A percentile compares a stretch with the other conserved stretches of the same genome.
Evolutionary conservation across 106 monocot genomes (phyloP).

Genomic region (Apostasia ramifera): DNA sequence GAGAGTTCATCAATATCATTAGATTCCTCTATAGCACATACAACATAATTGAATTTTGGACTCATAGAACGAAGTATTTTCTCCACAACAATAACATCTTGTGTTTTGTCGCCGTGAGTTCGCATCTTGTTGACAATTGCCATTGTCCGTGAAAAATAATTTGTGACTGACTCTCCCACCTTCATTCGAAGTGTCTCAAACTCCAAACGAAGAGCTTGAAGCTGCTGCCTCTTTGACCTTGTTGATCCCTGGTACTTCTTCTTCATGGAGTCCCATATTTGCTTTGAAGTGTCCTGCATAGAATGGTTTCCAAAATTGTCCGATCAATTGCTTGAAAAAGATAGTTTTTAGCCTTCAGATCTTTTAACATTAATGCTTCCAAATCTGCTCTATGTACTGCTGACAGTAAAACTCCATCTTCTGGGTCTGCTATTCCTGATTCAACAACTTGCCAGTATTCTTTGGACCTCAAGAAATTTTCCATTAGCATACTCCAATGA

Average conservation of each 20-base stretch:
- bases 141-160: background rate
- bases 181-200: background rate
- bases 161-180: too few species aligned
- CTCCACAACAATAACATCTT: background rate
- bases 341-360: constrained; percentile 7
- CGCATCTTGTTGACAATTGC: background rate
- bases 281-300: background rate
- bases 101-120: background rate
- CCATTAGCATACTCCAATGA: too few species aligned
- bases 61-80: background rate
- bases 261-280: constrained; percentile 7
- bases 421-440: too few species aligned
- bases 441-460: too few species aligned
- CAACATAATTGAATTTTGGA: background rate
- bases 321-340: constrained; percentile 5
- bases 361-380: background rate
- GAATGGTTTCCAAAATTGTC: constrained; percentile 9
- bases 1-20: too few species aligned
- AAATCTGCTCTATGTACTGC: background rate
- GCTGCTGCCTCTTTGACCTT: constrained; percentile 5
- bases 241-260: constrained; percentile 2
- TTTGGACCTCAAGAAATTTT: too few species aligned
- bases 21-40: too few species aligned
- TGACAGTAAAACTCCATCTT: too few species aligned
- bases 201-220: constrained; percentile 5